Base-by-base conservation (phyloP, 73 alveolate genomes). In the Breviolum minutum region DNA sequence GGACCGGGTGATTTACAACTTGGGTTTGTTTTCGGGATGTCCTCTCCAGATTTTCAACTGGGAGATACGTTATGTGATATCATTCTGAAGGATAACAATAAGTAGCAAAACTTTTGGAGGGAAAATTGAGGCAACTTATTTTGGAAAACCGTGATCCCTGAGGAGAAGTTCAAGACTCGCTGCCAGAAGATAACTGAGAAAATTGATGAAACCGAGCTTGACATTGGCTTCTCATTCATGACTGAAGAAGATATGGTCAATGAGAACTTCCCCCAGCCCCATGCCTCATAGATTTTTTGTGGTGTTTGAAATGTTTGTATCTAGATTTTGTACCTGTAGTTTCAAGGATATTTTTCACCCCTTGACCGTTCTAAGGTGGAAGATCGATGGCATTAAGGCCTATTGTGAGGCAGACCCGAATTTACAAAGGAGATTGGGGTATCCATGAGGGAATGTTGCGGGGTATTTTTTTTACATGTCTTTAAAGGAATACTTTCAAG, bases 351-450 rank as follows among this genome's bases (percentile, higher is more conserved):
- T n/a, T n/a, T n/a, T n/a, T n/a, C n/a, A n/a, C n/a, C n/a, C n/a
- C n/a, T n/a, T n/a, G n/a, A n/a, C n/a, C 74, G 74, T 13, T 76
- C 86, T n/a, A 10, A 76, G 86, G 86, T 76, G 86, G 86, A 76
- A 76, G 63, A n/a, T 76, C 86, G 86, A 76, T n/a, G 86, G 86
- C 63, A 19, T 76, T 24, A 76, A 76, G 86, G 63, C 24, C 63
- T n/a, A 76, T n/a, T 76, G 86, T 63, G 11, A 76, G 29, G 86
- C 24, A 7, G 63, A 76, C 63, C 86, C 86, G 14, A 24, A 13
- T 9, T 63, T 76, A 16, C 86, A 76, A 19, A 76, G 86, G 86
- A 76, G 74, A 11, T 66, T 13, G 17, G n/a, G n/a, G 74, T 13
- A 66, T 11, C 74, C 74, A 11, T 66, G 17, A 17, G 74, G 24